Evolutionary conservation across 768 basidiomycete species (phyloP).

Genomic region (Suillus placidus): DNA sequence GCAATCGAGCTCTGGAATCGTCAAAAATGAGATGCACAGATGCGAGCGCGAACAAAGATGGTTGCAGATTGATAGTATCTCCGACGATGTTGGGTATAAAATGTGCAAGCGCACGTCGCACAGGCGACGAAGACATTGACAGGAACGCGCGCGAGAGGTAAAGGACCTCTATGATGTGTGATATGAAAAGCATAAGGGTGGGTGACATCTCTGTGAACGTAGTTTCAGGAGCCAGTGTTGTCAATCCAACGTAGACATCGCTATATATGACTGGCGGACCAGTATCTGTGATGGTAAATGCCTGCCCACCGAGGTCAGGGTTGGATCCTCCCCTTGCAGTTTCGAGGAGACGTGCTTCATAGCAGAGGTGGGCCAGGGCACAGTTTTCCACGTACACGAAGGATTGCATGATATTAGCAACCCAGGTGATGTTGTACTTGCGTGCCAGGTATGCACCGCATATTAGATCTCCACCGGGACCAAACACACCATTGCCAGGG

Average conservation of each 20-base stretch:
- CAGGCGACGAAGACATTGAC: slow-evolving; percentile 29
- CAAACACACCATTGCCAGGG: slow-evolving; percentile 79
- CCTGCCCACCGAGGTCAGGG: slow-evolving; percentile 75
- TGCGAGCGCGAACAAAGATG: slow-evolving; percentile 56
- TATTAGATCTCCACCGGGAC: slow-evolving; percentile 73
- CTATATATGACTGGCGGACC: slow-evolving; percentile 64
- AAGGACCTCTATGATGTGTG: slow-evolving; percentile 59
- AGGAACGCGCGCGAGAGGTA: slow-evolving; percentile 51
- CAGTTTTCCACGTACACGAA: slow-evolving; percentile 80
- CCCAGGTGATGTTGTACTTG: slow-evolving; percentile 65
- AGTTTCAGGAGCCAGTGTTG: slow-evolving; percentile 59
- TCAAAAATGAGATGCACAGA: slow-evolving; percentile 63
- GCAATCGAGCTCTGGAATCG: slow-evolving; percentile 61
- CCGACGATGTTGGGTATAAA: slow-evolving; percentile 49
- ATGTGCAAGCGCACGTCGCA: slow-evolving; percentile 37
- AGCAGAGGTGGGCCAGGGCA: slow-evolving; percentile 69
- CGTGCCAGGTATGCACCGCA: slow-evolving; percentile 66
- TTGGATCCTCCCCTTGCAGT: slow-evolving; percentile 39
- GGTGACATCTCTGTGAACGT: slow-evolving; percentile 59
- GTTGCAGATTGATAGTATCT: slow-evolving; percentile 59
- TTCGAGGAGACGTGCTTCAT: slow-evolving; percentile 72
- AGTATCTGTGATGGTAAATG: slow-evolving; percentile 67
- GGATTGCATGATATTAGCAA: slow-evolving; percentile 56
- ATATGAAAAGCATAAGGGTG: slow-evolving; percentile 65
- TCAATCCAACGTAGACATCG: slow-evolving; percentile 60